Percentiles rank a stretch among this genome's conserved stretches.
Conservation (phyloP, 192 early-diverging fungal species). For the Gonapodya sp. region DNA sequence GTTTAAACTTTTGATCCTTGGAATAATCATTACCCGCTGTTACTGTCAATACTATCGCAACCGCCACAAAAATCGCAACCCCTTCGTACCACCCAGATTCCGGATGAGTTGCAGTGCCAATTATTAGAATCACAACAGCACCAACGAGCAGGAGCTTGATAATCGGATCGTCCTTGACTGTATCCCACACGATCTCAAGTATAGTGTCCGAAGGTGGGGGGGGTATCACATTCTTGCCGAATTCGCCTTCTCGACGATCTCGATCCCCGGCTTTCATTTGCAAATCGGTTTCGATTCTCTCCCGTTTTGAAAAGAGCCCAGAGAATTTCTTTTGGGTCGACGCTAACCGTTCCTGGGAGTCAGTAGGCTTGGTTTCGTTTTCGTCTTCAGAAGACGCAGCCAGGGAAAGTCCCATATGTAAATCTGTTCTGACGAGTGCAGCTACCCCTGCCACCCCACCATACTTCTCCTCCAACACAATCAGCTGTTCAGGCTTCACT, state of each 20-base stretch:
- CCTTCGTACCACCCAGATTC: conserved; percentile 42
- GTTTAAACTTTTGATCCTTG: conserved; percentile 53
- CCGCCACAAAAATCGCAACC: conserved; percentile 43
- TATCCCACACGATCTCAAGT: conserved; percentile 39
- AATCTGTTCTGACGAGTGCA: conserved; percentile 25
- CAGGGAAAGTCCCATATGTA: conserved; percentile 30
- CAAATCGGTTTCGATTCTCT: conserved; percentile 7
- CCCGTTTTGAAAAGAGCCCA: not conserved
- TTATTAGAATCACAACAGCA: conserved; percentile 34
- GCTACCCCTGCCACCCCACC: conserved; percentile 45
- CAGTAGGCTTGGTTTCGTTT: conserved; percentile 1
- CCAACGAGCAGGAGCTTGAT: conserved; percentile 45
- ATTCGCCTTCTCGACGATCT: conserved; percentile 23
- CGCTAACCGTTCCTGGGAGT: not conserved
- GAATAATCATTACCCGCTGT: conserved; percentile 51
- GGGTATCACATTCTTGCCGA: conserved; percentile 42
- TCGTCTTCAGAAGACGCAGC: not conserved
- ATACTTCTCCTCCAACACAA: conserved; percentile 25
- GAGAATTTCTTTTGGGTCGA: conserved; percentile 2
- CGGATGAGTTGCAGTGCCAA: conserved; percentile 43
- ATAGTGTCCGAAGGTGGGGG: conserved; percentile 43
- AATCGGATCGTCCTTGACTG: conserved; percentile 49
- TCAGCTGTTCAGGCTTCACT: conserved; percentile 21
- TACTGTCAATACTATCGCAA: conserved; percentile 42
- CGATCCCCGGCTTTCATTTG: conserved; percentile 30